These are phyloP conservation scores for Xerophyta viscosa DNA, from an alignment of 106 monocot genomes.

Conservation along the genomic window DNA sequence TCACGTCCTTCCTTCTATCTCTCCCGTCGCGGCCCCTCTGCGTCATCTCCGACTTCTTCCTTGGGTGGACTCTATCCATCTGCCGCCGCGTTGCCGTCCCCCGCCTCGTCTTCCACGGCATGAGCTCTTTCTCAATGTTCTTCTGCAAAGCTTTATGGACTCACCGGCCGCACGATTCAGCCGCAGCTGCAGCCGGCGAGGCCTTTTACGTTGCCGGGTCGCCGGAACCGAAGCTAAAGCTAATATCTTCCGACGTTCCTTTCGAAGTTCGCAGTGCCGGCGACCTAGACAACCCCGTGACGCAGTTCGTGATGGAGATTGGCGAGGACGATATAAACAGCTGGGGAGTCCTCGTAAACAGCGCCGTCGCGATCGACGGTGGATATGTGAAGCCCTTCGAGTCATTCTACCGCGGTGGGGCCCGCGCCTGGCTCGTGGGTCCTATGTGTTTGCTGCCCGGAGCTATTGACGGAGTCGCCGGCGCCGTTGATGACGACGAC, in stretches of 20 bases:
- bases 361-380: constrained; percentile 36
- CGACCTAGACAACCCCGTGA: constrained; percentile 7
- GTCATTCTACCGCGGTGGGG: constrained; percentile 17
- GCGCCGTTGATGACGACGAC: constrained; percentile 9
- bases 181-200: not conserved
- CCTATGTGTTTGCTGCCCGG: constrained; percentile 25
- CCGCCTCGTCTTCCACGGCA: constrained; percentile 40
- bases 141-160: constrained; percentile 12
- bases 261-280: not conserved
- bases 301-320: constrained; percentile 1
- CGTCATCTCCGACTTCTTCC: constrained; percentile 40
- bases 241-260: constrained; percentile 16
- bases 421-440: constrained; percentile 38
- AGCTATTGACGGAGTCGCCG: not conserved
- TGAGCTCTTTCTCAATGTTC: constrained; percentile 31
- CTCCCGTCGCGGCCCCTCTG: not conserved
- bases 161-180: not conserved
- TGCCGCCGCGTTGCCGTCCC: constrained; percentile 22
- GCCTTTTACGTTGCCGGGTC: constrained; percentile 21
- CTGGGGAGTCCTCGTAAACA: constrained; percentile 54
- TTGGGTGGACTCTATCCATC: constrained; percentile 13
- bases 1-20: not conserved
- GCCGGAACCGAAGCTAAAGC: constrained; percentile 4
- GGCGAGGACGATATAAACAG: constrained; percentile 16
- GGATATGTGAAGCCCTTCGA: constrained; percentile 24